Base-by-base conservation (phyloP, 192 early-diverging fungal genomes). In the Backusella luteola region DNA sequence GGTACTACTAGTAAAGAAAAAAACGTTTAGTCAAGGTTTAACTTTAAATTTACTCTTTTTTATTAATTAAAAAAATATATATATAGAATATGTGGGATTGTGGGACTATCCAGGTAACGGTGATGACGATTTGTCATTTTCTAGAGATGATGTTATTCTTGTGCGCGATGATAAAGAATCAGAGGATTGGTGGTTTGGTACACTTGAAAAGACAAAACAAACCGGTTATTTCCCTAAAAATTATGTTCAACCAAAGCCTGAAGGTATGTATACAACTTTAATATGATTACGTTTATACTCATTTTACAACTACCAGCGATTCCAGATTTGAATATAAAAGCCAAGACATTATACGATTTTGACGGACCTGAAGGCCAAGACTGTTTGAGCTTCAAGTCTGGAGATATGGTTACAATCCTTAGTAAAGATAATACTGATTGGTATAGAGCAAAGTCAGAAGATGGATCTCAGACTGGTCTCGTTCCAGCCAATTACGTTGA, bases 321-420 rank as follows among this genome's bases (percentile, higher is more conserved):
- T 76, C 79, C 70, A 4, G 41, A 39, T 38, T 46, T 85, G 23
- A 82, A 76, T 49, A 79, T 85, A 59, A 83, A 82, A 66, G 84
- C 80, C 1, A 82, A 75, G 38, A 84, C 78, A 19, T 59, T 87
- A 17, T 87, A 81, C 41, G 75, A 86, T n/a, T 88, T 82, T 72
- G 72, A 78, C 9, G 77, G 77, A 34, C 76, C 77, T 9, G 79
- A 81, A 66, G 81, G 78, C 53, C 76, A 81, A 42, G 90, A 88
- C 44, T 91, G 93, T 46, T 81, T 95, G 21, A 78, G 83, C 34
- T 90, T 94, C 72, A 84, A 88, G 34, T 82, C 84, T 0, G 92
- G 90, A 8, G 89, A 87, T 67, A 81, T 90, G 32, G 79, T 95
- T 44, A 84, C 85, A 0, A 86, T 95, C 26, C 75, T 88, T 32